These are phyloP conservation scores for Calonectria leucothoes DNA, from an alignment of 2,329 filamentous ascomycete genomes.

Conservation along the genomic window DNA sequence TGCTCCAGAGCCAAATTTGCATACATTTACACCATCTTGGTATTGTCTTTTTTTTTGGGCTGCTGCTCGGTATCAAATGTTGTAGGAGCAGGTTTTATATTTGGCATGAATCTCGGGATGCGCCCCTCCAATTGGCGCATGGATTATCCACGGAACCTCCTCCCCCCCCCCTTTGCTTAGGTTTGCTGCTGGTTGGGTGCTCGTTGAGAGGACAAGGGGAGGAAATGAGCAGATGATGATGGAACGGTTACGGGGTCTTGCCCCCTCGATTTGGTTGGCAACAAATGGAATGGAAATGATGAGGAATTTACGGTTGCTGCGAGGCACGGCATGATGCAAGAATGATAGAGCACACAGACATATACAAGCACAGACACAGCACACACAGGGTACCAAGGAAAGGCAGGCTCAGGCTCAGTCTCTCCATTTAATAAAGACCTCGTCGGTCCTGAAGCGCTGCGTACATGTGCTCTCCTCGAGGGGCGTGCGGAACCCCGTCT, in stretches of 20 bases:
- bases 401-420: slow-evolving; percentile 55
- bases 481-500: slow-evolving; percentile 81
- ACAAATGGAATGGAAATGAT: not conserved
- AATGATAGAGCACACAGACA: slow-evolving; percentile 2
- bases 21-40: not conserved
- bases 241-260: not conserved
- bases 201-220: not conserved
- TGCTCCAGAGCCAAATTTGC: not conserved
- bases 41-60: not conserved
- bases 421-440: slow-evolving; percentile 84
- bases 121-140: not conserved
- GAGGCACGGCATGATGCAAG: not conserved
- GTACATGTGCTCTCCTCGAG: slow-evolving; percentile 87
- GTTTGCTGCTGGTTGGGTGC: not conserved
- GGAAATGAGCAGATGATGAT: not conserved
- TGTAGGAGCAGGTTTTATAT: not conserved
- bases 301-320: not conserved
- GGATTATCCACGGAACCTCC: not conserved
- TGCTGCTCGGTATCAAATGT: not conserved
- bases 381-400: slow-evolving; percentile 5
- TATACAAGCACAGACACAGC: slow-evolving; percentile 7
- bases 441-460: slow-evolving; percentile 85
- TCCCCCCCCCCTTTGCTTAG: not conserved
- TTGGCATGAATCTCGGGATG: not conserved
- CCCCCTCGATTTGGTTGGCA: not conserved